Evolutionary conservation across 805 yeast species (phyloP), one percentile per base, ranked within the genome.

Genomic region (Saccharomycopsis vini): DNA sequence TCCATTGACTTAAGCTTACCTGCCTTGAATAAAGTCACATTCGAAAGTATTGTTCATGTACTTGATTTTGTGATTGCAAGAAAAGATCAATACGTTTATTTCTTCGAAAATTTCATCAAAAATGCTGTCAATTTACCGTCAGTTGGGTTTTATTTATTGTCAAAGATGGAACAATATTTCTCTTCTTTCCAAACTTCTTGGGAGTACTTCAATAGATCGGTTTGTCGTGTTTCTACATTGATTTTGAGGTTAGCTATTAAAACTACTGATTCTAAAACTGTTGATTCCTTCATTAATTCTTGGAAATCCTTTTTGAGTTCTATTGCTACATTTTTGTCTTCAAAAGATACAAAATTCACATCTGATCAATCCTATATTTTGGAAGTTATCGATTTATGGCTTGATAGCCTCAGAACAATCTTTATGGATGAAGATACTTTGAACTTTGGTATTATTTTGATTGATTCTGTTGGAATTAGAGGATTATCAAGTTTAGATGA

Each of bases 281-380:
- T 49, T 1, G 49, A 52, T 19, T 56, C 53, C 4, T 59, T 61
- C 52, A 56, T 53, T 32, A 33, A 40, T 12, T 45, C 60, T 0
- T 61, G 68, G 50, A 50, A 53, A 12, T 42, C 52, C 0, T 62
- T 67, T 30, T 58, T 65, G 23, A 61, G 50, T 43, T 56, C 59
- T 47, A 59, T 64, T 40, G 59, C 61, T 36, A 55, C 51, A 36
- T 80, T 81, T 53, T 63, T 81, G 42, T 56, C 69, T 0, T 56
- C 73, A 21, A 66, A 67, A 21, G 66, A 72, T 21, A 71, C 68
- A 2, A 55, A 67, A 1, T 64, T 78, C 42, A 62, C 75, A 31
- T 67, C 72, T 23, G 89, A 80, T 56, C 92, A 83, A 59, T 62
- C 75, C n/a, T 60, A 73, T 28, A 59, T 84, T 23, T 57, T 83